Conservation (phyloP, 768 basidiomycete species). For the Favolaschia claudopus region DNA sequence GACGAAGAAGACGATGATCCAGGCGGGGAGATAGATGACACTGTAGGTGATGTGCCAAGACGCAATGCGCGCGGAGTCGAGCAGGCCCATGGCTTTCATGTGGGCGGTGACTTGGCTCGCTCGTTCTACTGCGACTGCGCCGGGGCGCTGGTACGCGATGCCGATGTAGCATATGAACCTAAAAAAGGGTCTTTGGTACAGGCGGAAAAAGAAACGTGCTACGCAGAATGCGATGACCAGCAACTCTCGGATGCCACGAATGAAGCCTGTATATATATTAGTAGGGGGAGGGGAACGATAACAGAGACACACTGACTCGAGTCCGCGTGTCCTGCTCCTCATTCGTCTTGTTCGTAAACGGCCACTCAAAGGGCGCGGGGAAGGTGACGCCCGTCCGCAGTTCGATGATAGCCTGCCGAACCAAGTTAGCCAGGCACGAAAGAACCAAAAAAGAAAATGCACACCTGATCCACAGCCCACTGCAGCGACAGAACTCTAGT, state of each 20-base stretch:
- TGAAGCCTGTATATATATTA: constrained; percentile 66
- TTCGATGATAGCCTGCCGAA: constrained; percentile 70
- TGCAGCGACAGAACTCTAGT: constrained; percentile 56
- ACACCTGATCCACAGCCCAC: constrained; percentile 56
- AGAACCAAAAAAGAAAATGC: not conserved
- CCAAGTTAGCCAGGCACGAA: not conserved
- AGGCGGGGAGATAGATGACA: constrained; percentile 75
- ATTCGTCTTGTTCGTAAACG: constrained; percentile 73
- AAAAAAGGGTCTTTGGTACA: too few relatives aligned
- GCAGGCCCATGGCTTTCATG: constrained; percentile 81
- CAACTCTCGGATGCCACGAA: constrained; percentile 65
- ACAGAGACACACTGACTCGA: constrained; percentile 58
- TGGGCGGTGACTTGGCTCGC: constrained; percentile 70
- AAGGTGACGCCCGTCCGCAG: constrained; percentile 64
- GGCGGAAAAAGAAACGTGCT: not conserved
- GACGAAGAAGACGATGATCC: constrained; percentile 67
- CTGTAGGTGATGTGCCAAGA: constrained; percentile 77
- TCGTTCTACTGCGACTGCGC: constrained; percentile 70
- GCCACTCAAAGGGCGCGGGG: constrained; percentile 74
- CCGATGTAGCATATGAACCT: constrained; percentile 76
- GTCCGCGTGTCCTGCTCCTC: constrained; percentile 61
- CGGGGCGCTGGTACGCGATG: constrained; percentile 79
- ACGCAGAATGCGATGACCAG: constrained; percentile 74
- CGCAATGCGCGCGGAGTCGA: constrained; percentile 72
- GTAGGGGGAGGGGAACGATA: too few relatives aligned